These are phyloP conservation scores for Colletotrichum nymphaeae DNA, from an alignment of 2,329 filamentous ascomycete genomes.

Conservation along the genomic window DNA sequence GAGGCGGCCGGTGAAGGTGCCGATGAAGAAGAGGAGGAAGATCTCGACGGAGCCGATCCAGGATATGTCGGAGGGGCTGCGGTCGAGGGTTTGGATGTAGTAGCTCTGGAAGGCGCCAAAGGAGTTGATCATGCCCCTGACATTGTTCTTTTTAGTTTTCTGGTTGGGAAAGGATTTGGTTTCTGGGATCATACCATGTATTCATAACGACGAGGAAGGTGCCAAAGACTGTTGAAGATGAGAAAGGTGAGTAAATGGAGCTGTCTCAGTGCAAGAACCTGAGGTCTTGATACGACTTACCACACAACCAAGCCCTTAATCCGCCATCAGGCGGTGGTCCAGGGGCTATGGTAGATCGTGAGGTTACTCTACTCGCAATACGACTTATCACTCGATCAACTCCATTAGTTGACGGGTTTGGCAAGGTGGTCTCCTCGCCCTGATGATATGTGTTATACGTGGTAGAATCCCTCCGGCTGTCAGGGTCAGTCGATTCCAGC, in stretches of 20 bases:
- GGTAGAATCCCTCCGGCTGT: not conserved
- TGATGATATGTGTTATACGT: not conserved
- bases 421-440: too few relatives aligned
- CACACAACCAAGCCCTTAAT: not conserved
- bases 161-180: not conserved
- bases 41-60: not conserved
- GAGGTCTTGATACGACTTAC: not conserved
- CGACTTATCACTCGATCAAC: not conserved
- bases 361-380: not conserved
- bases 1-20: slow-evolving; percentile 55
- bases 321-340: not conserved
- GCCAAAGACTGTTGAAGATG: not conserved
- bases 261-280: not conserved
- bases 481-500: not conserved
- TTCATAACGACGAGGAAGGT: not conserved
- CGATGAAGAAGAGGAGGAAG: slow-evolving; percentile 53
- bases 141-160: not conserved
- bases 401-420: not conserved
- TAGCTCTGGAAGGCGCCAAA: not conserved
- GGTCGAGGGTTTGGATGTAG: not conserved
- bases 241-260: not conserved
- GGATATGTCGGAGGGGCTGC: not conserved
- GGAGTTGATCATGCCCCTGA: not conserved
- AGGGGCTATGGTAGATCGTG: not conserved
- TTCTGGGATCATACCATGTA: not conserved